Conservation (phyloP, 441 rosid genomes). For the Kokia cookei region DNA sequence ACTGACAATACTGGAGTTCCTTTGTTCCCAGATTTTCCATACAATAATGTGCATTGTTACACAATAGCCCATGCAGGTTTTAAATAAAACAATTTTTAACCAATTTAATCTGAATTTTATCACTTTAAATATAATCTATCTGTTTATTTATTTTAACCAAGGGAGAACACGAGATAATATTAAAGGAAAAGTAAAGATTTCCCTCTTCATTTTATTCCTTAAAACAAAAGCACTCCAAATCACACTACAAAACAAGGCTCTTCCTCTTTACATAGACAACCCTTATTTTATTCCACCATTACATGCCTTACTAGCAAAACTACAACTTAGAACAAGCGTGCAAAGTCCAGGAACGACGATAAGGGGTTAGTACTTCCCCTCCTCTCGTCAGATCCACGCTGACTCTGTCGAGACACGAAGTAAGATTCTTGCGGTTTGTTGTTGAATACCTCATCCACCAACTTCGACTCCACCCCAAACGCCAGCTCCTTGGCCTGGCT, state of each 20-base stretch:
- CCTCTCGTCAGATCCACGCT: background rate
- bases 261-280: background rate
- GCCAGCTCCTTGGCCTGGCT: conserved; percentile 32
- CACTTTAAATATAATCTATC: too few species aligned
- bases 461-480: conserved; percentile 30
- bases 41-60: too few species aligned
- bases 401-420: background rate
- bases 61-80: too few species aligned
- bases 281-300: background rate
- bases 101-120: too few species aligned
- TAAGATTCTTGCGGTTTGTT: background rate
- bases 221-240: background rate
- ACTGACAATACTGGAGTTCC: too few species aligned
- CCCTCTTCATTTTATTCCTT: background rate
- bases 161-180: too few species aligned
- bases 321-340: background rate
- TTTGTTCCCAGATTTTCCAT: too few species aligned
- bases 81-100: too few species aligned
- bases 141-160: too few species aligned
- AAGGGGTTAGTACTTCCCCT: too few species aligned
- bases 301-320: background rate
- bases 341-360: too few species aligned
- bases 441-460: conserved; percentile 28
- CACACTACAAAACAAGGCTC: background rate
- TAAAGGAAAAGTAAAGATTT: background rate